These are phyloP conservation scores for Malassezia psittaci DNA, from an alignment of 1,284 basidiomycete genomes.

Conservation along the genomic window DNA sequence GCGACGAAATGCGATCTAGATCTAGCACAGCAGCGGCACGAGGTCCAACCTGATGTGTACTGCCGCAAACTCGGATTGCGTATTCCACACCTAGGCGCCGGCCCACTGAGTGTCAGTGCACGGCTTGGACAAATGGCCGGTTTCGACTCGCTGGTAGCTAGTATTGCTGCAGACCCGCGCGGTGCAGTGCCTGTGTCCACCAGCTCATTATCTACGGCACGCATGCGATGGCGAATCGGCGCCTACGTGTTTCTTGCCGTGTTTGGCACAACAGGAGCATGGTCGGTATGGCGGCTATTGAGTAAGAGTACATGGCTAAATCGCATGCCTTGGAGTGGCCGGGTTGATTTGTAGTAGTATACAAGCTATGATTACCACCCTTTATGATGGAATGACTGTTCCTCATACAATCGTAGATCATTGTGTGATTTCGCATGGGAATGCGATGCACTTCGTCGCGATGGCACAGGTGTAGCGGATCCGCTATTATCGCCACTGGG, in stretches of 20 bases:
- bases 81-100: slow-evolving; percentile 36
- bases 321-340: background rate
- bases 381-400: slow-evolving; percentile 41
- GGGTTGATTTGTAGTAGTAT: slow-evolving; percentile 1
- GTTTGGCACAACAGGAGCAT: slow-evolving; percentile 1
- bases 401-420: slow-evolving; percentile 26
- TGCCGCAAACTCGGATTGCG: slow-evolving; percentile 42
- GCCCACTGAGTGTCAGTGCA: slow-evolving; percentile 51
- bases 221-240: slow-evolving; percentile 7
- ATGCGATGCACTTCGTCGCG: background rate
- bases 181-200: slow-evolving; percentile 32
- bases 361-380: slow-evolving; percentile 26
- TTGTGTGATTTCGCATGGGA: background rate
- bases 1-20: slow-evolving; percentile 97
- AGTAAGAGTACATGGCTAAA: background rate
- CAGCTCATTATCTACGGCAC: slow-evolving; percentile 22
- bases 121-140: slow-evolving; percentile 76
- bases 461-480: background rate
- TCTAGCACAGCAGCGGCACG: slow-evolving; percentile 70
- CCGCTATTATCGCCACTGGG: slow-evolving; percentile 1
- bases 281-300: slow-evolving; percentile 5
- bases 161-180: slow-evolving; percentile 55
- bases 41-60: slow-evolving; percentile 96
- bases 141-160: slow-evolving; percentile 72
- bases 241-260: background rate